phyloP scores from a whole-genome alignment of 306 rosid genomes.

The Cicer yamashitae region DNA sequence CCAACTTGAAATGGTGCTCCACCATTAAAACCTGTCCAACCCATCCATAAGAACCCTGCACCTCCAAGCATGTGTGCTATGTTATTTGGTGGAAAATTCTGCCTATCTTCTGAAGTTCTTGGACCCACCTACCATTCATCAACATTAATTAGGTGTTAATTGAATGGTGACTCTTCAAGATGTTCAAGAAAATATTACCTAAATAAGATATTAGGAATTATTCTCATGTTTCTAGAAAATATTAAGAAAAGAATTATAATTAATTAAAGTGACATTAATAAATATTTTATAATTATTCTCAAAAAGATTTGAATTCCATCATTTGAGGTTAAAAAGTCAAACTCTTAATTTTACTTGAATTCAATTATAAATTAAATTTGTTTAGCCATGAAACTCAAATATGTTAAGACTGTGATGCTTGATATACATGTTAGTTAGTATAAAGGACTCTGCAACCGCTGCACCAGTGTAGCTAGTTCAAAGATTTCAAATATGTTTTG shows the following conservation, averaged over 20 bases:
- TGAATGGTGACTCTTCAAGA: neutral
- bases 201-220: too few relatives aligned
- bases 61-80: constrained; percentile 77
- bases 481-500: neutral
- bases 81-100: constrained; percentile 77
- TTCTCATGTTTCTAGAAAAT: too few relatives aligned
- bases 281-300: too few relatives aligned
- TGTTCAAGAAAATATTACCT: neutral
- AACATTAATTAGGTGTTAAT: neutral
- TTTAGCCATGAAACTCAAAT: neutral
- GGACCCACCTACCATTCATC: constrained; percentile 69
- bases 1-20: constrained; percentile 71
- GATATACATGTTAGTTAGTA: too few relatives aligned
- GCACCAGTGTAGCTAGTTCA: neutral
- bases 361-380: neutral
- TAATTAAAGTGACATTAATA: too few relatives aligned
- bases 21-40: constrained; percentile 88
- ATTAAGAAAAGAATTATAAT: too few relatives aligned
- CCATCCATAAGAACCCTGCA: constrained; percentile 82
- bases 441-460: neutral
- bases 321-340: too few relatives aligned
- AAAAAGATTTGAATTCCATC: too few relatives aligned
- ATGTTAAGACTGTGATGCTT: neutral
- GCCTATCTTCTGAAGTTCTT: constrained; percentile 66
- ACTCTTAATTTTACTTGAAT: too few relatives aligned